Conservation (phyloP, 495 filamentous ascomycete species). For the Penicillium flavigenum region DNA sequence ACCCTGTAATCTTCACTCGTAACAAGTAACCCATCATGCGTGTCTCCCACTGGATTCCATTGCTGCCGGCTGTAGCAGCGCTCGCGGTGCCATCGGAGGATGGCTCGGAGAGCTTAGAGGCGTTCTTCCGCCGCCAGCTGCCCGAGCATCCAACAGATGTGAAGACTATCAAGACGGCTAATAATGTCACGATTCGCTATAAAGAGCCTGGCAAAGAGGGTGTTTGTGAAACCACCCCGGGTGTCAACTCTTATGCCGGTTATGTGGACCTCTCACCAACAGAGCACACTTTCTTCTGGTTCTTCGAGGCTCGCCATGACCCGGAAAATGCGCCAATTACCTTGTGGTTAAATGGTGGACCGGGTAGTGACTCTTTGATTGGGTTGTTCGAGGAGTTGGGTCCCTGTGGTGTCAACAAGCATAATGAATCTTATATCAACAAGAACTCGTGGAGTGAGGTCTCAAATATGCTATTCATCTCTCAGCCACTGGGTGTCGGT, state of each 20-base stretch:
- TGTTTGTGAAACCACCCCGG: constrained; percentile 51
- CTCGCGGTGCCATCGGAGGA: constrained; percentile 15
- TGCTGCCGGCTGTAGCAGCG: constrained; percentile 29
- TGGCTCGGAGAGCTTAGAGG: constrained; percentile 14
- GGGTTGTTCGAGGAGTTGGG: constrained; percentile 70
- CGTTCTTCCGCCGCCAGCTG: constrained; percentile 38
- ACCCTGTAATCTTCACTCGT: background rate
- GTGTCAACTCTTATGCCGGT: constrained; percentile 49
- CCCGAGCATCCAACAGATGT: constrained; percentile 53
- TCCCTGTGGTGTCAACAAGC: constrained; percentile 55
- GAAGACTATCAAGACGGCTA: constrained; percentile 58
- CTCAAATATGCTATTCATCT: constrained; percentile 74
- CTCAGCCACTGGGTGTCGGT: constrained; percentile 62
- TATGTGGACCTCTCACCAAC: constrained; percentile 46
- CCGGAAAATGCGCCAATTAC: constrained; percentile 52
- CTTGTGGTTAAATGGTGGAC: constrained; percentile 55
- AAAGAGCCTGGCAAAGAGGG: constrained; percentile 43
- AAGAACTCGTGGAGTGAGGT: constrained; percentile 70
- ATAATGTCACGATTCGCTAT: constrained; percentile 49
- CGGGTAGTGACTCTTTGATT: constrained; percentile 62
- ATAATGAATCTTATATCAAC: constrained; percentile 53
- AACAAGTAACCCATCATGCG: constrained; percentile 27
- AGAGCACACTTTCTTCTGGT: constrained; percentile 52
- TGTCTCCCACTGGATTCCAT: constrained; percentile 22
- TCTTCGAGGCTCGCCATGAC: constrained; percentile 50